Evolutionary conservation across 768 basidiomycete genomes (phyloP).

Genomic region (Ramaria sp.): DNA sequence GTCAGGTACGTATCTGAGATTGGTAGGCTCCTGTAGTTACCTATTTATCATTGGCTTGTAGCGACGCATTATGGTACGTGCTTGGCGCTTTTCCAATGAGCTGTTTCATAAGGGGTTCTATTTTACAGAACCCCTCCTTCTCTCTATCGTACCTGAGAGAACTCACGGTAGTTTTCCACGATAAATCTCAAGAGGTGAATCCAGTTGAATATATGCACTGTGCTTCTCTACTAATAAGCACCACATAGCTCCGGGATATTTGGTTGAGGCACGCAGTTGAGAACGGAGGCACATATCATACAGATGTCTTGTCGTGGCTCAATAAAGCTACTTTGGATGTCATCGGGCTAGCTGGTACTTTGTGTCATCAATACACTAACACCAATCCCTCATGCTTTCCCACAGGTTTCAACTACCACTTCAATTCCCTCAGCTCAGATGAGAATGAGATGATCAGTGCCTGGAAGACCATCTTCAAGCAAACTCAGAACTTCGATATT

Average conservation of each 20-base stretch:
- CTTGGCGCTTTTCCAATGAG: slow-evolving; percentile 11
- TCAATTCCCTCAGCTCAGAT: slow-evolving; percentile 20
- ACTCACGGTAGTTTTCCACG: slow-evolving; percentile 2
- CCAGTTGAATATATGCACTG: not conserved
- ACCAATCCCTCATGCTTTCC: not conserved
- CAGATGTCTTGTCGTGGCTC: slow-evolving; percentile 10
- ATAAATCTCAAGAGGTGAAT: slow-evolving; percentile 16
- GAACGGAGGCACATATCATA: slow-evolving; percentile 10
- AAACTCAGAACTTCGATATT: slow-evolving; percentile 1
- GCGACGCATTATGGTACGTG: slow-evolving; percentile 23
- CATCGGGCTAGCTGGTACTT: slow-evolving; percentile 15
- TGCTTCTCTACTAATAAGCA: slow-evolving; percentile 14
- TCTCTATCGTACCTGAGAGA: not conserved
- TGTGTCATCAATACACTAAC: not conserved
- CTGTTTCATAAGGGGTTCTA: slow-evolving; percentile 1
- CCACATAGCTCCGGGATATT: slow-evolving; percentile 36
- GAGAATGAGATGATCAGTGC: slow-evolving; percentile 23
- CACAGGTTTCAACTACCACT: slow-evolving; percentile 25
- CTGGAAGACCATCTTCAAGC: slow-evolving; percentile 18
- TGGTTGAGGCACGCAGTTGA: slow-evolving; percentile 27
- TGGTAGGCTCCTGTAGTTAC: not conserved
- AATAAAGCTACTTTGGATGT: slow-evolving; percentile 15
- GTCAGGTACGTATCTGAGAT: slow-evolving; percentile 21
- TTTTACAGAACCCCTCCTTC: slow-evolving; percentile 1
- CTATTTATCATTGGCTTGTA: not conserved